Evolutionary conservation across 225 moss, liverwort and hornwort genomes (phyloP), one percentile per base, ranked within the genome.

Genomic region (Bryoerythrophyllum caledonicum): DNA sequence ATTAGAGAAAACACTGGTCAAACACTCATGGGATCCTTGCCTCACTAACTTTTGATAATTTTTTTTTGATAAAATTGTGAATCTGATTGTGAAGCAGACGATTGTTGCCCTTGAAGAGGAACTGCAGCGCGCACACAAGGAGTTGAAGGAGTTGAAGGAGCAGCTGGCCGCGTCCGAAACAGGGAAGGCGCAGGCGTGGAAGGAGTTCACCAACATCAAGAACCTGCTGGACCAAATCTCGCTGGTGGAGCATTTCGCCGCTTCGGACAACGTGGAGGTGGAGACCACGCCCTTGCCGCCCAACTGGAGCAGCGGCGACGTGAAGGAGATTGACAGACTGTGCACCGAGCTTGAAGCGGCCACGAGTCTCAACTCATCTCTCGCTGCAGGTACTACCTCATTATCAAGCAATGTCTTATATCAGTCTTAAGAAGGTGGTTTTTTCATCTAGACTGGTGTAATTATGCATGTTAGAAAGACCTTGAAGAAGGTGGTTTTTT

Each of bases 211-310:
- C 27, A 83, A 86, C 72, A 86, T 78, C 13, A 88, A 83, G 70
- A 75, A 63, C 73, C 78, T 85, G 26, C 52, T 88, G 20, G 87
- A 87, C 27, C 82, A 87, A 60, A 82, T 85, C 76, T 88, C 88
- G 10, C 74, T 76, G 37, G 78, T 79, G 12, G 83, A 88, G 58
- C 85, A 86, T 74, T 83, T 83, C 70, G 86, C 88, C 53, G 86
- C 83, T 43, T 88, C 82, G 59, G 85, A 88, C 72, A 76, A 88
- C 32, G 85, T 77, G 6, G 83, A 81, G 78, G 77, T 82, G 55
- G 82, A 88, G 63, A 73, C 84, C 23, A 66, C 80, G 49, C 79
- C 84, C 3, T 74, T 82, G 62, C 84, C 82, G 32, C 71, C 70
- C 26, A 76, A 82, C 61, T 88, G 88, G 88, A 78, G 64, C 40